Percentiles rank a stretch among this genome's conserved stretches.
These are phyloP conservation scores for Scytalidium lignicola DNA, from an alignment of 2,329 filamentous ascomycete species.

Conservation along the genomic window DNA sequence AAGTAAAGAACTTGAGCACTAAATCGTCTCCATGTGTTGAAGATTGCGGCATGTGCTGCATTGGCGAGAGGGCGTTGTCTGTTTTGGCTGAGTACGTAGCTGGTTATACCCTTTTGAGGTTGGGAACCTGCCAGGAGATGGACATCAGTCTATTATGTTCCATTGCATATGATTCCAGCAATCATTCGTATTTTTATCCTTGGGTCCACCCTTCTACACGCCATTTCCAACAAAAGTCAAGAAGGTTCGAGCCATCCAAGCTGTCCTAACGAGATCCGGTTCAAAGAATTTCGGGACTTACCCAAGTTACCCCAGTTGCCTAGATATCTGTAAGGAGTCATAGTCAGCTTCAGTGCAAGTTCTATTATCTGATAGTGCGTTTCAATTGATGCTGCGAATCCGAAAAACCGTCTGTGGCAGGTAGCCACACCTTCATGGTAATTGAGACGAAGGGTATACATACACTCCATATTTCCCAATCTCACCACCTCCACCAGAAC, in stretches of 20 bases:
- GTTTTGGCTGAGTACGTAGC: conserved; percentile 79
- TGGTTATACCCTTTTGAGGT: conserved; percentile 59
- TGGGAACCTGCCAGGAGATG: conserved; percentile 41
- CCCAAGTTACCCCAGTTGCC: conserved; percentile 29
- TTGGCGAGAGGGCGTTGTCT: conserved; percentile 84
- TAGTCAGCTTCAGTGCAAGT: conserved; percentile 17
- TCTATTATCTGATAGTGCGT: background rate
- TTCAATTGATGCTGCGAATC: background rate
- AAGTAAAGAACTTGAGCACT: conserved; percentile 85
- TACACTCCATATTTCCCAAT: conserved; percentile 32
- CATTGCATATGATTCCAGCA: too few species aligned
- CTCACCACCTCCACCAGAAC: conserved; percentile 22
- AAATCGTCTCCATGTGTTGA: conserved; percentile 91
- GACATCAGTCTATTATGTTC: conserved; percentile 12
- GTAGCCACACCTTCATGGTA: background rate
- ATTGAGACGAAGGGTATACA: conserved; percentile 12
- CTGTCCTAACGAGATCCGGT: background rate
- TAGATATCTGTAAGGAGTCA: conserved; percentile 20
- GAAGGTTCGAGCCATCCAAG: background rate
- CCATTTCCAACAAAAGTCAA: background rate
- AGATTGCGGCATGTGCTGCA: conserved; percentile 73
- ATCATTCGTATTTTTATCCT: too few species aligned
- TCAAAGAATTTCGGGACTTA: conserved; percentile 18
- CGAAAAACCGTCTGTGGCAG: background rate
- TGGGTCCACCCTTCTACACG: background rate